Percentiles rank a stretch among this genome's conserved stretches.
These are phyloP conservation scores for Dorcoceras hygrometricum DNA, from an alignment of 257 asterid genomes.

Conservation along the genomic window DNA sequence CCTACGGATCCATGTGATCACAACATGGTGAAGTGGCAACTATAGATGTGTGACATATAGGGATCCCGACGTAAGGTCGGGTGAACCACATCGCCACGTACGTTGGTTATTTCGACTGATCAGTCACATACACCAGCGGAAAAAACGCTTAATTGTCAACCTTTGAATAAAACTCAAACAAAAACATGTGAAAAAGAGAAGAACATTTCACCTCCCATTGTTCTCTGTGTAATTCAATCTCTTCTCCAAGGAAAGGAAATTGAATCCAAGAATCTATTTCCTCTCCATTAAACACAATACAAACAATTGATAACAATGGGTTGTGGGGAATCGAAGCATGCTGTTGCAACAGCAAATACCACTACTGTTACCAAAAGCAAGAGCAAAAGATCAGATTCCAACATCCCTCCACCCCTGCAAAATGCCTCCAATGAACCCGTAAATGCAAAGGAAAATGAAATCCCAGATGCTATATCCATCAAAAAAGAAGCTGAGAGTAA, in stretches of 20 bases:
- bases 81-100: too few species aligned
- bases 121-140: neutral
- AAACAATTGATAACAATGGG: constrained; percentile 40
- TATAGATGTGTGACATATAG: too few species aligned
- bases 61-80: too few species aligned
- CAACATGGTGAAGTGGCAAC: too few species aligned
- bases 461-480: neutral
- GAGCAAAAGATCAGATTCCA: constrained; percentile 43
- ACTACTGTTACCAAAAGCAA: constrained; percentile 33
- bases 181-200: constrained; percentile 4
- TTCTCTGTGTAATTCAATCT: constrained; percentile 14
- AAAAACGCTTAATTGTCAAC: neutral
- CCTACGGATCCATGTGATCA: too few species aligned
- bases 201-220: neutral
- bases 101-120: too few species aligned
- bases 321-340: constrained; percentile 92
- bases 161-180: neutral
- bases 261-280: neutral
- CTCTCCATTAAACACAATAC: neutral
- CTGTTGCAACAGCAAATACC: constrained; percentile 55
- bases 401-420: constrained; percentile 6
- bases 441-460: constrained; percentile 17
- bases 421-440: constrained; percentile 3
- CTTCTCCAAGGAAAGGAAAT: neutral
- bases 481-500: constrained; percentile 4